Base-by-base conservation (phyloP, 345 rosid genomes). In the Populus deltoides region DNA sequence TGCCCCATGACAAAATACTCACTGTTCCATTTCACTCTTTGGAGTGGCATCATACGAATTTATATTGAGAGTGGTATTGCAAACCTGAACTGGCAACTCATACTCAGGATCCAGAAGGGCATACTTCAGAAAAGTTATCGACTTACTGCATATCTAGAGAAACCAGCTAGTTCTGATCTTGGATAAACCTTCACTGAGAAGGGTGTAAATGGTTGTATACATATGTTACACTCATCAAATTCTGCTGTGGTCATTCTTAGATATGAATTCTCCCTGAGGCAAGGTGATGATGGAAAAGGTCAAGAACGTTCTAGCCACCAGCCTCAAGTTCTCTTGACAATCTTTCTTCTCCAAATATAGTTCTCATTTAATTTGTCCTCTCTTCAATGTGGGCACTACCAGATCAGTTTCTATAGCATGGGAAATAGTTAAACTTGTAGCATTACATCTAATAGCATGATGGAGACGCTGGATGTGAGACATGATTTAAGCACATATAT, bases 1-100 rank as follows among this genome's bases (percentile, higher is more conserved):
- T 92, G 96, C 89, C 91, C 92, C 89, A 90, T 94, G 13, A 97
- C 98, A 71, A 93, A 93, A 80, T 78, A 93, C 86, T 92, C 93
- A 43, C 91, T 83, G 76, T 93, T 93, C 10, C 90, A 93, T 82
- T 33, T 90, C 93, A 76, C 97, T 90, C 80, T 90, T 92, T 4
- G 97, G 97, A 79, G 92, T 92, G 71, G 93, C 80, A 68, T 93
- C 97, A 80, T 88, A 84, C 71, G 97, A 88, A 76, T 84, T 85
- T 61, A 90, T 90, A 80, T 85, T 87, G 68, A 92, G 88, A 61
- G 97, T 90, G 12, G 97, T 87, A 79, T 90, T 92, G 72, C 94
- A 88, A 81, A 88, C 94, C 81, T 93, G 93, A 78, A 93, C 94
- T 0, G 94, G 92, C 88, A 93, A 84, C 71, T 97, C 94, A 70